Evolutionary conservation across 140 eudicot genomes (phyloP).

Genomic region (Bidens hawaiensis): DNA sequence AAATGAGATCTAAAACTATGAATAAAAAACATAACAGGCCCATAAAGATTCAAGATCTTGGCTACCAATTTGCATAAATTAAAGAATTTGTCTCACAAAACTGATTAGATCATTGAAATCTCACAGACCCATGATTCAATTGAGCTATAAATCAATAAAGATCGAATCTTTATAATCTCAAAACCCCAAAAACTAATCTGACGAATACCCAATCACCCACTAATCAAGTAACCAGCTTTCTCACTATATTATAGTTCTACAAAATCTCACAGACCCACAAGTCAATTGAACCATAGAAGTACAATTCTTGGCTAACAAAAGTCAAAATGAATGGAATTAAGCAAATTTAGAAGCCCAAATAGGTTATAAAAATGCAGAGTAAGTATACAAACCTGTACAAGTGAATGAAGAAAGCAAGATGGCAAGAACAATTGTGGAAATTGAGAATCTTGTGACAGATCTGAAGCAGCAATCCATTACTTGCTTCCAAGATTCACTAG

Average conservation of each 20-base stretch:
- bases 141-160: background rate
- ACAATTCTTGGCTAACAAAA: background rate
- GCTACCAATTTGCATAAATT: background rate
- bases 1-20: constrained; percentile 8
- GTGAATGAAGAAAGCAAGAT: constrained; percentile 51
- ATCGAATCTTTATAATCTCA: background rate
- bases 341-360: constrained; percentile 16
- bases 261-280: constrained; percentile 3
- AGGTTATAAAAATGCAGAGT: background rate
- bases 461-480: constrained; percentile 43
- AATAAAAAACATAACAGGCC: too few species aligned
- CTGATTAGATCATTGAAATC: constrained; percentile 3
- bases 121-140: background rate
- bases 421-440: constrained; percentile 28
- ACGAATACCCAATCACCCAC: constrained; percentile 4
- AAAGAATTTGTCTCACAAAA: too few species aligned
- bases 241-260: background rate
- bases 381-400: constrained; percentile 41
- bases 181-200: constrained; percentile 12
- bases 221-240: constrained; percentile 3
- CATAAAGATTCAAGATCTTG: background rate
- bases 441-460: constrained; percentile 34
- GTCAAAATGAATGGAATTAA: constrained; percentile 1
- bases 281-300: background rate
- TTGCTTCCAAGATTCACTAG: constrained; percentile 24